phyloP scores from a whole-genome alignment of 2,329 filamentous ascomycete genomes.

The Fusarium denticulatum region DNA sequence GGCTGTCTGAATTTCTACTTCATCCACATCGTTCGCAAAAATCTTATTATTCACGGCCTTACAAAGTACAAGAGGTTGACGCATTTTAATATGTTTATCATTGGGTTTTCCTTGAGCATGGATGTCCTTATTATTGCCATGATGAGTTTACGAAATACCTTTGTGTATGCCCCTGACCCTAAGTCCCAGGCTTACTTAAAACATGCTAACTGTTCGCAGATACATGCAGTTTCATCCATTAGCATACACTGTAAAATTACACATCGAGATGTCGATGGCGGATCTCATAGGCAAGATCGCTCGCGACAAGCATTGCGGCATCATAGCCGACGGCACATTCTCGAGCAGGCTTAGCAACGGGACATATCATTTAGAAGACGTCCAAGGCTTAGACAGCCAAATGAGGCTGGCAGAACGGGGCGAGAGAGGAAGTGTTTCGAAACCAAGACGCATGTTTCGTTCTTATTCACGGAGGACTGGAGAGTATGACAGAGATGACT shows the following conservation, averaged over 20 bases:
- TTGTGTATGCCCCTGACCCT: constrained; percentile 32
- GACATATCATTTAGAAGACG: constrained; percentile 13
- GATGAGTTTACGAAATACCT: constrained; percentile 43
- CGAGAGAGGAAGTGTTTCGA: neutral
- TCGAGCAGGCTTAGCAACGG: constrained; percentile 20
- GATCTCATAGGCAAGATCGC: constrained; percentile 58
- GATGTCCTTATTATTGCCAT: constrained; percentile 42
- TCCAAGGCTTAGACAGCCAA: neutral
- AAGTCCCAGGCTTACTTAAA: accelerated
- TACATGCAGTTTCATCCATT: constrained; percentile 63
- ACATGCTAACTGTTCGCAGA: constrained; percentile 1
- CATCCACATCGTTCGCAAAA: constrained; percentile 37
- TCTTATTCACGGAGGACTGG: constrained; percentile 15
- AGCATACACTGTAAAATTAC: constrained; percentile 63
- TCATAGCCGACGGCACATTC: constrained; percentile 35
- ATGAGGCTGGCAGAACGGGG: neutral
- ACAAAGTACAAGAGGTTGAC: constrained; percentile 41
- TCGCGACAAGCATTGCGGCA: constrained; percentile 26
- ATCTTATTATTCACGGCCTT: constrained; percentile 35
- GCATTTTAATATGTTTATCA: constrained; percentile 45
- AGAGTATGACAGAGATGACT: constrained; percentile 24
- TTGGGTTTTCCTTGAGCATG: constrained; percentile 43
- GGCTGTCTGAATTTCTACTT: constrained; percentile 40
- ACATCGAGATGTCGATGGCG: constrained; percentile 65
- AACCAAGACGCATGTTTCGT: constrained; percentile 22